Conservation (phyloP, 2,329 filamentous ascomycete genomes). For the Cladophialophora immunda region DNA sequence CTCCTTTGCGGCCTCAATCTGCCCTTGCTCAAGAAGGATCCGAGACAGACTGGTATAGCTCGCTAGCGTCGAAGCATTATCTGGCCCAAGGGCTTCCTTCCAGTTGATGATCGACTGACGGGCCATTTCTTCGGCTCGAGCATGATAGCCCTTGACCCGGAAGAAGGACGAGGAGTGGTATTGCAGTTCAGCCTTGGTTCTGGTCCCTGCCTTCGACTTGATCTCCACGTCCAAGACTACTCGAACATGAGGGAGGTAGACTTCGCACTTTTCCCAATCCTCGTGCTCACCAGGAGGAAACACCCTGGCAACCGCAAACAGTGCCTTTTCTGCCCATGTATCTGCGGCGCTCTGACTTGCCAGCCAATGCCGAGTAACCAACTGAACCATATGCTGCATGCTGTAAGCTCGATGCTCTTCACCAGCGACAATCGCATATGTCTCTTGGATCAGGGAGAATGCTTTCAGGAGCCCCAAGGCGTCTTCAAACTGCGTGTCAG, state of each 20-base stretch:
- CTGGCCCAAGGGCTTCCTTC: slow-evolving; percentile 12
- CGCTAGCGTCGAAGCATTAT: slow-evolving; percentile 8
- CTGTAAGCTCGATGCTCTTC: slow-evolving; percentile 35
- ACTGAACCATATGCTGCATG: slow-evolving; percentile 37
- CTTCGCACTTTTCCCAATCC: slow-evolving; percentile 19
- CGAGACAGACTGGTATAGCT: slow-evolving; percentile 40
- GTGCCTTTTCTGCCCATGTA: slow-evolving; percentile 14
- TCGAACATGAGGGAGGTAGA: slow-evolving; percentile 14
- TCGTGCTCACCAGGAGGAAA: slow-evolving; percentile 21
- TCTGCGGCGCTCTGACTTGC: not conserved
- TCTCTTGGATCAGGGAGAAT: slow-evolving; percentile 22
- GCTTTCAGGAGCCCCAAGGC: not conserved
- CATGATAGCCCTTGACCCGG: slow-evolving; percentile 31
- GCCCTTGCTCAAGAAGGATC: slow-evolving; percentile 39
- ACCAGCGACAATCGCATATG: no score
- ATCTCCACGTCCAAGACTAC: slow-evolving; percentile 6
- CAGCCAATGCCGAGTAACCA: slow-evolving; percentile 25
- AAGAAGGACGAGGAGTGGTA: slow-evolving; percentile 14
- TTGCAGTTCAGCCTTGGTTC: slow-evolving; percentile 10
- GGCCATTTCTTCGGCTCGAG: slow-evolving; percentile 29
- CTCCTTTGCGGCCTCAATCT: slow-evolving; percentile 32
- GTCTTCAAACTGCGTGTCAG: not conserved
- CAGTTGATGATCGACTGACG: slow-evolving; percentile 27
- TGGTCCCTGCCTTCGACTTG: not conserved
- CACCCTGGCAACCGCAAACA: slow-evolving; percentile 18